A percentile compares a stretch with the other conserved stretches of the same genome.
phyloP scores from a whole-genome alignment of 2,329 filamentous ascomycete genomes.

The Monilinia laxa region DNA sequence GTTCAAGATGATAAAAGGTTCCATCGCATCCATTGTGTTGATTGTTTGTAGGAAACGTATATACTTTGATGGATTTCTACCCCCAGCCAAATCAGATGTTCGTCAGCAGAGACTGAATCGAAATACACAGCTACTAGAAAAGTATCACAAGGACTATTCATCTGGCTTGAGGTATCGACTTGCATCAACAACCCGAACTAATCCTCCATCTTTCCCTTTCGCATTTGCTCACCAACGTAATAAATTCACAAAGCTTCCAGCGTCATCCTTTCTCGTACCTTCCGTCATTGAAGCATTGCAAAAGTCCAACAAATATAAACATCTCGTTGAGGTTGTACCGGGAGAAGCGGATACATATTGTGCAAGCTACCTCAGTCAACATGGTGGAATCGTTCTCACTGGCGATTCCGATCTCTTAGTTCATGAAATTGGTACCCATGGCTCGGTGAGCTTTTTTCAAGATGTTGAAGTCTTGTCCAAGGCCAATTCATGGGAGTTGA shows the following conservation, averaged over 20 bases:
- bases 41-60: conserved; percentile 57
- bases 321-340: conserved; percentile 60
- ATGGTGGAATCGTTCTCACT: conserved; percentile 64
- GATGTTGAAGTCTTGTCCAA: conserved; percentile 49
- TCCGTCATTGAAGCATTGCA: conserved; percentile 70
- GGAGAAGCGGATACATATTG: conserved; percentile 86
- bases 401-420: conserved; percentile 86
- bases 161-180: conserved; percentile 26
- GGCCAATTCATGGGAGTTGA: conserved; percentile 30
- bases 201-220: conserved; percentile 27
- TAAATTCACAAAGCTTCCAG: conserved; percentile 41
- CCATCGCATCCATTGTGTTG: conserved; percentile 21
- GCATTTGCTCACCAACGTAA: conserved; percentile 29
- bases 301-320: conserved; percentile 45
- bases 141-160: conserved; percentile 32
- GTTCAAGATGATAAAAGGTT: not conserved
- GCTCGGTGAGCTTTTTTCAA: conserved; percentile 66
- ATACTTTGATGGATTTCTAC: conserved; percentile 84
- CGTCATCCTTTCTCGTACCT: conserved; percentile 70
- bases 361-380: conserved; percentile 58
- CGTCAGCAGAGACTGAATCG: conserved; percentile 33
- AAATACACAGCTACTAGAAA: conserved; percentile 33
- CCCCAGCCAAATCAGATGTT: conserved; percentile 44
- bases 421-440: conserved; percentile 62
- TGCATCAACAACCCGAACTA: conserved; percentile 15